phyloP scores from a whole-genome alignment of 306 rosid genomes.

The Psophocarpus tetragonolobus region DNA sequence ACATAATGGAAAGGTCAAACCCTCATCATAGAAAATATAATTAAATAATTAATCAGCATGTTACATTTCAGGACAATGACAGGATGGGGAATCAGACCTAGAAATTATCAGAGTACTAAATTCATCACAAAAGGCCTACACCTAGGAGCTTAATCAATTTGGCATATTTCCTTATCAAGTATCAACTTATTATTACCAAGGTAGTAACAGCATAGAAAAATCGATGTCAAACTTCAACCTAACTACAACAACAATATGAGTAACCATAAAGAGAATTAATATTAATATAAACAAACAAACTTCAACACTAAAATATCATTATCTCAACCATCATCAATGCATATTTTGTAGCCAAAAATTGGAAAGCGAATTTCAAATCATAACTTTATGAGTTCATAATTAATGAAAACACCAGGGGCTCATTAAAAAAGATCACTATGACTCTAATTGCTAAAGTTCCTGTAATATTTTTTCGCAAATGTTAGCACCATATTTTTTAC shows the following conservation, averaged over 20 bases:
- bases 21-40: constrained; percentile 10
- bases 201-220: neutral
- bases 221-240: neutral
- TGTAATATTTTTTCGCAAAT: neutral
- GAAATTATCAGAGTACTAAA: neutral
- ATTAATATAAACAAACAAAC: neutral
- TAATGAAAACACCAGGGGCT: neutral
- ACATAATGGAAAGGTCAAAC: neutral
- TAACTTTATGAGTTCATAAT: neutral
- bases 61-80: neutral
- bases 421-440: neutral
- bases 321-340: constrained; percentile 13
- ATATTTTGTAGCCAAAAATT: neutral
- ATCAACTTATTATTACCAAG: constrained; percentile 1
- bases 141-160: neutral
- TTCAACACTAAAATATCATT: constrained; percentile 3
- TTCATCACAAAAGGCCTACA: neutral
- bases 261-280: neutral
- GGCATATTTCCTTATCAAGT: neutral
- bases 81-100: constrained; percentile 6
- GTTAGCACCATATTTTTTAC: neutral
- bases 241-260: neutral
- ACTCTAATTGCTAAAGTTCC: neutral
- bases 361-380: constrained; percentile 3
- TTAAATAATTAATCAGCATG: constrained; percentile 6